Percentiles rank a stretch among this genome's conserved stretches.
phyloP scores from a whole-genome alignment of 139 green algal species.

The Coelastrella sp. region DNA sequence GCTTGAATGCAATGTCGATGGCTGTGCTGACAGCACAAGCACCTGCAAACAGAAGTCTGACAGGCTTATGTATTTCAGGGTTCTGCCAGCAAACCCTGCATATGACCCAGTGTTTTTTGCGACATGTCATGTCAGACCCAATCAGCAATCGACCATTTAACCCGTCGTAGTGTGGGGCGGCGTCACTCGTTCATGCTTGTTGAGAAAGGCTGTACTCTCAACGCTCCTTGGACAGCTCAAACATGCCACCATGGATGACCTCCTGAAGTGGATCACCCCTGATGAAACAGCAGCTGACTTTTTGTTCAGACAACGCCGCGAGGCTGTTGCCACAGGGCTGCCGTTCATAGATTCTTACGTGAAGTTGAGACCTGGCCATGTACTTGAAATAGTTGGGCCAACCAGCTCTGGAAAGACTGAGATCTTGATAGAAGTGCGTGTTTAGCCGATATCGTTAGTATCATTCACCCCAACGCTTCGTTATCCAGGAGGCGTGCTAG shows the following conservation, averaged over 20 bases:
- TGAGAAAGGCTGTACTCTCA: no score
- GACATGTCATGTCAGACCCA: no score
- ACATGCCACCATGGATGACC: not conserved
- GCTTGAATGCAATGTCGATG: no score
- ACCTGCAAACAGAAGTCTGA: no score
- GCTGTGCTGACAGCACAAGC: no score
- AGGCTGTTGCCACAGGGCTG: slow-evolving; percentile 34
- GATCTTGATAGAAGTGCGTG: slow-evolving; percentile 11
- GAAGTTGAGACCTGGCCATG: slow-evolving; percentile 27
- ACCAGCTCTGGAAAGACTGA: slow-evolving; percentile 29
- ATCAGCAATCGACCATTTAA: no score
- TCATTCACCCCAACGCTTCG: not conserved
- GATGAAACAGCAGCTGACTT: slow-evolving; percentile 46
- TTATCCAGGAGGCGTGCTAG: not conserved
- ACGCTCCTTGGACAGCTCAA: not conserved
- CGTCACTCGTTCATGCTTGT: no score
- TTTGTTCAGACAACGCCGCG: not conserved
- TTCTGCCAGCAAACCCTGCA: no score
- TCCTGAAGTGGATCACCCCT: slow-evolving; percentile 31
- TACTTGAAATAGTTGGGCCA: slow-evolving; percentile 36
- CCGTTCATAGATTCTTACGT: slow-evolving; percentile 28
- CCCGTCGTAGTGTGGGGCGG: no score
- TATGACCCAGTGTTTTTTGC: no score
- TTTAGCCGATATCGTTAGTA: no score
- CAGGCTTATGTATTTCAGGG: no score